Conservation (phyloP, 2,329 filamentous ascomycete species). For the Scedosporium dehoogii region DNA sequence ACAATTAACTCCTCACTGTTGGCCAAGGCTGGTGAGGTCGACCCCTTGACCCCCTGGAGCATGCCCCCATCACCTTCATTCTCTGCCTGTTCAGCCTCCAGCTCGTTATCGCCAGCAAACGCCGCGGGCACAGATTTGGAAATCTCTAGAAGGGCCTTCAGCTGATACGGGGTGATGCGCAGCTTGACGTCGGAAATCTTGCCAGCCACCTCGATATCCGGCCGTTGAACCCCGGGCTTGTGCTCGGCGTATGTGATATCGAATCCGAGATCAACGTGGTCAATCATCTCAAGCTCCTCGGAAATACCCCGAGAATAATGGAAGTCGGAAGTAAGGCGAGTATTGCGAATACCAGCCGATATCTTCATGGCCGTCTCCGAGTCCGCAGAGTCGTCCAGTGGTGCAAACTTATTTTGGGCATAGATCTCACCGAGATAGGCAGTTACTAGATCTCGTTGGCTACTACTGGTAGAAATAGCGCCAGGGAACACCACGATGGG, state of each 20-base stretch:
- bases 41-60: slow-evolving; percentile 31
- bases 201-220: slow-evolving; percentile 85
- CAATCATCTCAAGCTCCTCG: slow-evolving; percentile 92
- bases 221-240: slow-evolving; percentile 62
- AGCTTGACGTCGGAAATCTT: slow-evolving; percentile 91
- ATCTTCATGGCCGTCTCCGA: slow-evolving; percentile 79
- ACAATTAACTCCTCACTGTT: not conserved
- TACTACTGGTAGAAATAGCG: slow-evolving; percentile 49
- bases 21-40: slow-evolving; percentile 19
- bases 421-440: slow-evolving; percentile 97
- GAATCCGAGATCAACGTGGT: slow-evolving; percentile 91
- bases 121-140: slow-evolving; percentile 80
- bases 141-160: slow-evolving; percentile 81
- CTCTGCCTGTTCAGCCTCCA: slow-evolving; percentile 63
- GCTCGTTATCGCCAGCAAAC: slow-evolving; percentile 65
- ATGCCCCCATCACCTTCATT: slow-evolving; percentile 58
- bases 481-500: slow-evolving; percentile 94
- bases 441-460: slow-evolving; percentile 72
- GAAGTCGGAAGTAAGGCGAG: slow-evolving; percentile 81
- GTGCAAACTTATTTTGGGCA: slow-evolving; percentile 83
- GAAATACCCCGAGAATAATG: slow-evolving; percentile 62
- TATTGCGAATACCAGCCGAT: slow-evolving; percentile 82
- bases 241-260: slow-evolving; percentile 89
- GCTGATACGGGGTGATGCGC: slow-evolving; percentile 77
- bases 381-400: slow-evolving; percentile 65